Conservation (phyloP, 768 basidiomycete species). For the Pisolithus tinctorius region DNA sequence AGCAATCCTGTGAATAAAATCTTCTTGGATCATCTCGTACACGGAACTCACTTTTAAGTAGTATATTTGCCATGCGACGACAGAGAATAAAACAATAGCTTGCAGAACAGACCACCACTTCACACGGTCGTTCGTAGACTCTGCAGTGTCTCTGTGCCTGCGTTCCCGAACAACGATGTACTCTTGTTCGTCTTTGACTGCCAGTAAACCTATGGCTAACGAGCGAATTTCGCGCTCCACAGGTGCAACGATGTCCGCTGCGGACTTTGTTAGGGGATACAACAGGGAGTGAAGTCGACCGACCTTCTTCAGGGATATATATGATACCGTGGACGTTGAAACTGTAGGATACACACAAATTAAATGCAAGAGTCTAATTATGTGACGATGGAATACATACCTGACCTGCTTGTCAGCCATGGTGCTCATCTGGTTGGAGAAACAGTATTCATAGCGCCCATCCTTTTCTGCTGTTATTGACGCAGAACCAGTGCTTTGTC, state of each 20-base stretch:
- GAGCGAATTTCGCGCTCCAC: conserved; percentile 93
- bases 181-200: conserved; percentile 98
- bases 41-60: conserved; percentile 71
- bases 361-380: neutral
- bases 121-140: conserved; percentile 89
- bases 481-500: conserved; percentile 83
- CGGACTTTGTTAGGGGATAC: conserved; percentile 2
- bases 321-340: conserved; percentile 99
- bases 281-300: conserved; percentile 9
- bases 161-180: conserved; percentile 94
- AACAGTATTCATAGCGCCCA: conserved; percentile 92
- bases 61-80: conserved; percentile 97
- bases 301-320: conserved; percentile 87
- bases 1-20: conserved; percentile 1
- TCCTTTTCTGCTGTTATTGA: conserved; percentile 84
- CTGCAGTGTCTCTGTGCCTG: conserved; percentile 90
- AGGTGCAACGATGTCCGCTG: conserved; percentile 77
- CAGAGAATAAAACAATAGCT: conserved; percentile 74
- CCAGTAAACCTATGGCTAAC: conserved; percentile 70
- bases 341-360: conserved; percentile 33
- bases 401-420: conserved; percentile 94
- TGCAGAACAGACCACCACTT: conserved; percentile 99
- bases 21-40: neutral
- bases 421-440: conserved; percentile 98
- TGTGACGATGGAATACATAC: conserved; percentile 31